phyloP scores from a whole-genome alignment of 768 basidiomycete species.

The Lactarius evosmus region DNA sequence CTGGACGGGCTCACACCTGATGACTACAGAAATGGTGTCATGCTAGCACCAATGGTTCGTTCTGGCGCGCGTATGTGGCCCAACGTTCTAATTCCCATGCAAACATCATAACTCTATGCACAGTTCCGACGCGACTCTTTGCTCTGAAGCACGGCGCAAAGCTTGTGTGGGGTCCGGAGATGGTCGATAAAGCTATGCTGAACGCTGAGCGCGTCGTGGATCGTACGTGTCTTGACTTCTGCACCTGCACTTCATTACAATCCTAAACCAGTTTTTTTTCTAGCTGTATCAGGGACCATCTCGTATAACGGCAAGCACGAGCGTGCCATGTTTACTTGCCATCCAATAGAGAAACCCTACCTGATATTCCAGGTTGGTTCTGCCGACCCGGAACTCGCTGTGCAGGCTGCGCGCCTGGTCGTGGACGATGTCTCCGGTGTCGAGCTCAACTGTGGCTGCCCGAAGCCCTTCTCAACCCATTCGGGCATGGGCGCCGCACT shows the following conservation, averaged over 20 bases:
- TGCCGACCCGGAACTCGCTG: slow-evolving; percentile 83
- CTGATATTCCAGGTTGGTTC: slow-evolving; percentile 96
- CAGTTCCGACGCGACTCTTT: slow-evolving; percentile 83
- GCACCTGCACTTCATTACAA: not conserved
- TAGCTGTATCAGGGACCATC: slow-evolving; percentile 83
- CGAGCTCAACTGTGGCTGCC: slow-evolving; percentile 97
- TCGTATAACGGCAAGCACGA: slow-evolving; percentile 81
- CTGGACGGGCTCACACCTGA: slow-evolving; percentile 50
- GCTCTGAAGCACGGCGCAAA: slow-evolving; percentile 91
- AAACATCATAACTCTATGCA: slow-evolving; percentile 12
- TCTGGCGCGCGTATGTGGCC: slow-evolving; percentile 74
- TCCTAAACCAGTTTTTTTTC: slow-evolving; percentile 12
- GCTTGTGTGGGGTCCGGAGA: slow-evolving; percentile 95
- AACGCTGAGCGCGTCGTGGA: slow-evolving; percentile 81
- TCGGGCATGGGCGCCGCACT: slow-evolving; percentile 97
- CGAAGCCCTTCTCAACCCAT: slow-evolving; percentile 92
- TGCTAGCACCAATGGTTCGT: slow-evolving; percentile 98
- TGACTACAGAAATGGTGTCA: slow-evolving; percentile 84
- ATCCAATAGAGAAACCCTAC: slow-evolving; percentile 92
- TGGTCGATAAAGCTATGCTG: slow-evolving; percentile 93
- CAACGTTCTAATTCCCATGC: not conserved
- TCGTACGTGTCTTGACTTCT: slow-evolving; percentile 48
- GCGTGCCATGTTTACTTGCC: slow-evolving; percentile 79
- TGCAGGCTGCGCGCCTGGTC: slow-evolving; percentile 85
- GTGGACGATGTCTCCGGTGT: slow-evolving; percentile 88